Base-by-base conservation (phyloP, 805 yeast genomes). In the Wickerhamomyces bovis region DNA sequence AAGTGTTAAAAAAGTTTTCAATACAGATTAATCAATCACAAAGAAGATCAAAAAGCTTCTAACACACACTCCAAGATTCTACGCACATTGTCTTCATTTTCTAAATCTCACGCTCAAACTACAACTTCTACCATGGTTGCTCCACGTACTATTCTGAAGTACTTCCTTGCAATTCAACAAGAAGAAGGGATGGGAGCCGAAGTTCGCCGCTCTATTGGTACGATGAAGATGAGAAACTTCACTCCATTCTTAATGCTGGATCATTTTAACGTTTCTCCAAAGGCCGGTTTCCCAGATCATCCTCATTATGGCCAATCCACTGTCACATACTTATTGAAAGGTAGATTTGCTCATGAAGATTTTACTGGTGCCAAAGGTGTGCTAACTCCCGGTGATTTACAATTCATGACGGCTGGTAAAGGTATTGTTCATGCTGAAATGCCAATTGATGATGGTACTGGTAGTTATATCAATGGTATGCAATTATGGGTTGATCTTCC, bases 401-500 rank as follows among this genome's bases (percentile, higher is more conserved):
- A 89, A 64, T 88, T 89, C 64, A 89, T 89, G 96, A 89, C 96
- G 23, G 96, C 96, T 6, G 96, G 96, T 49, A 77, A 76, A 56
- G 97, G 95, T 43, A 79, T 88, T 33, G 85, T 85, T 45, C 96
- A 88, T 63, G 77, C 89, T 3, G 96, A 89, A 61, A 88, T 88
- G 79, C 96, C 96, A 9, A 81, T 81, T 31, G 69, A 72, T 35
- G 66, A 68, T 50, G 70, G 69, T 19, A 70, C 75, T 35, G 67
- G 68, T 23, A 74, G 73, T 38, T 78, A 82, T 1, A 66, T 76
- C 19, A 73, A 70, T 45, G 95, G 95, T 50, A 69, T 88, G 71
- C 97, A 89, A 65, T 69, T 89, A 45, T 89, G 96, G 96, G 94
- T 87, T 33, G 95, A 87, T 62, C 73, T 82, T 54, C 96, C 94